Percentiles rank a stretch among this genome's conserved stretches.
Conservation (phyloP, 495 filamentous ascomycete genomes). For the Pyronema domesticum region DNA sequence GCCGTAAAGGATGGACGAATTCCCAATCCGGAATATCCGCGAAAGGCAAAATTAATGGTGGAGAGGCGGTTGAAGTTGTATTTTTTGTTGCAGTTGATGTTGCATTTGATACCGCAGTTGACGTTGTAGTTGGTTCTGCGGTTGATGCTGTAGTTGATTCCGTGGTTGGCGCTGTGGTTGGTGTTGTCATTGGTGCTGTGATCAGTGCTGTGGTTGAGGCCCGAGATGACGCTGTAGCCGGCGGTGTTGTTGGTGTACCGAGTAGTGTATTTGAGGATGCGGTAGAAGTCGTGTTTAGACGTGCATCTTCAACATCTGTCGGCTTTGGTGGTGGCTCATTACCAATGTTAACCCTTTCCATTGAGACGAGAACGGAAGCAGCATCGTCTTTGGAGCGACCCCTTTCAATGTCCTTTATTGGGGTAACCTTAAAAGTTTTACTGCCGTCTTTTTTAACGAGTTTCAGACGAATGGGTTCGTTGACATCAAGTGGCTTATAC, state of each 20-base stretch:
- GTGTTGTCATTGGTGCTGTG: too few relatives aligned
- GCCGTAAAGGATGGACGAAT: background rate
- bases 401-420: background rate
- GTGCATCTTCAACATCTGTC: background rate
- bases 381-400: background rate
- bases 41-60: background rate
- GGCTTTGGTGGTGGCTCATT: background rate
- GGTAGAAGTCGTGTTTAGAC: background rate
- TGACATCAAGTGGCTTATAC: slow-evolving; percentile 13
- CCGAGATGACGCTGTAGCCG: too few relatives aligned
- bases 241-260: background rate
- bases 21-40: background rate
- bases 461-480: slow-evolving; percentile 6
- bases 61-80: background rate
- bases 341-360: background rate
- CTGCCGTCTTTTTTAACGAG: background rate
- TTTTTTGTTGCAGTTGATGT: background rate
- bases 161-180: too few relatives aligned
- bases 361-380: background rate
- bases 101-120: background rate
- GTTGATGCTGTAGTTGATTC: too few relatives aligned
- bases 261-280: background rate
- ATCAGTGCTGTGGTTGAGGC: too few relatives aligned
- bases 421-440: background rate
- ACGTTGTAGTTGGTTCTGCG: background rate